Base-by-base conservation (phyloP, 2,329 filamentous ascomycete species). In the Epicoccum nigrum region DNA sequence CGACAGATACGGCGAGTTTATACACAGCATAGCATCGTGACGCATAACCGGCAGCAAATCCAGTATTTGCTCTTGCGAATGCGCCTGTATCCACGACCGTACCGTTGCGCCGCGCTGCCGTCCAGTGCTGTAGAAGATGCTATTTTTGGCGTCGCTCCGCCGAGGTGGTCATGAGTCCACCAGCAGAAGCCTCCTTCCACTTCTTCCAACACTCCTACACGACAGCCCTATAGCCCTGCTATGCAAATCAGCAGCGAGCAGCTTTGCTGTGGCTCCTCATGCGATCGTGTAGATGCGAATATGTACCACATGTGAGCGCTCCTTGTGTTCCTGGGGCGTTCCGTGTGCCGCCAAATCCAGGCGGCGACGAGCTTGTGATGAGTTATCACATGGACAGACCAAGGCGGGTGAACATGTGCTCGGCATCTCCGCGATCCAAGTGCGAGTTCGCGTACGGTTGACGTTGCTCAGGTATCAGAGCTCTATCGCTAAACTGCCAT, bases 71-170 rank as follows among this genome's bases (percentile, higher is more conserved):
- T 45, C 23, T 25, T 25, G 37, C n/a, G 15, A 42, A 19, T 30
- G 34, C 25, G 32, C 42, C 48, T 47, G 32, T 46, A 13, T 16
- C 16, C 38, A 37, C 16, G 16, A 43, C 17, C 9, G 33, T 43
- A 20, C 32, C 38, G 38, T 27, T 43, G 45, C 35, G 45, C 35
- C 46, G 42, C 42, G 37, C 27, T 34, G 31, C 45, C 41, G 20
- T 28, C 9, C 40, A 34, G 45, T 35, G 25, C 34, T 23, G 20
- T 35, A 45, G 30, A 34, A 54, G 45, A 25, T 42, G 42, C 64
- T 68, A 69, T 68, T 62, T 68, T 68, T 67, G 63, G 63, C 42
- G 53, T 23, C 55, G 51, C 45, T 20, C 35, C 43, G 55, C 50
- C 47, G 45, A 52, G 51, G 44, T 17, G 32, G 51, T 60, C 54